Conservation (phyloP, 2,329 filamentous ascomycete species). For the Chaetomium sp. region DNA sequence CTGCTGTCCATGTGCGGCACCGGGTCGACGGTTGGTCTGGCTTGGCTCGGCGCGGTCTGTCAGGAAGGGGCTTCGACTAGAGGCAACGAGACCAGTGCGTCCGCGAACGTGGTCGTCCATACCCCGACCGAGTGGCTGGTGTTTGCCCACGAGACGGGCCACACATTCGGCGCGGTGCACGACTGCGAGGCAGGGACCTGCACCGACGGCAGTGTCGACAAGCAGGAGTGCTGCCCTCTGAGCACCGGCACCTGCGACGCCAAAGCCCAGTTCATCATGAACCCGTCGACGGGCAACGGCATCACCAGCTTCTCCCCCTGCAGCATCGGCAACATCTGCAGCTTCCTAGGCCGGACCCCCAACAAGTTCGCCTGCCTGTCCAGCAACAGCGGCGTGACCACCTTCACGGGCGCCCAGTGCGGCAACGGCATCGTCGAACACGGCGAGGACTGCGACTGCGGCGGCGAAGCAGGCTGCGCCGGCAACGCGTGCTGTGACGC, state of each 20-base stretch:
- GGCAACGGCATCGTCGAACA: conserved; percentile 95
- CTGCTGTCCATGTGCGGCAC: conserved; percentile 77
- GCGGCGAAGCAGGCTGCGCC: conserved; percentile 64
- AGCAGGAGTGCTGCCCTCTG: conserved; percentile 71
- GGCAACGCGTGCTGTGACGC: conserved; percentile 78
- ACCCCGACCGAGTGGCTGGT: conserved; percentile 89
- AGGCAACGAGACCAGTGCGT: conserved; percentile 66
- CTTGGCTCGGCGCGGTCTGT: conserved; percentile 89
- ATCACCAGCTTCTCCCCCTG: conserved; percentile 82
- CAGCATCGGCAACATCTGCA: conserved; percentile 89
- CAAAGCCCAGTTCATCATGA: conserved; percentile 82
- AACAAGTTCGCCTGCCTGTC: conserved; percentile 72
- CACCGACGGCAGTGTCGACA: conserved; percentile 45
- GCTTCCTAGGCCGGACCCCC: conserved; percentile 68
- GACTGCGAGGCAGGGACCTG: conserved; percentile 75
- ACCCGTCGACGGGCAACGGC: conserved; percentile 69
- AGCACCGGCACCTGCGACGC: conserved; percentile 64
- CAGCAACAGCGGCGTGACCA: conserved; percentile 78
- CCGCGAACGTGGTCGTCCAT: conserved; percentile 82
- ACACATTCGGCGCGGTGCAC: conserved; percentile 93
- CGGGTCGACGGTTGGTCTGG: conserved; percentile 77
- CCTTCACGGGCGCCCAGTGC: conserved; percentile 77
- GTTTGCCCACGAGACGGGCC: conserved; percentile 87
- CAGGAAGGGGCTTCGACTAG: conserved; percentile 50
- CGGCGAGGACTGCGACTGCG: conserved; percentile 95